Evolutionary conservation across 495 filamentous ascomycete genomes (phyloP).

Genomic region (Aspergillus haitiensis): DNA sequence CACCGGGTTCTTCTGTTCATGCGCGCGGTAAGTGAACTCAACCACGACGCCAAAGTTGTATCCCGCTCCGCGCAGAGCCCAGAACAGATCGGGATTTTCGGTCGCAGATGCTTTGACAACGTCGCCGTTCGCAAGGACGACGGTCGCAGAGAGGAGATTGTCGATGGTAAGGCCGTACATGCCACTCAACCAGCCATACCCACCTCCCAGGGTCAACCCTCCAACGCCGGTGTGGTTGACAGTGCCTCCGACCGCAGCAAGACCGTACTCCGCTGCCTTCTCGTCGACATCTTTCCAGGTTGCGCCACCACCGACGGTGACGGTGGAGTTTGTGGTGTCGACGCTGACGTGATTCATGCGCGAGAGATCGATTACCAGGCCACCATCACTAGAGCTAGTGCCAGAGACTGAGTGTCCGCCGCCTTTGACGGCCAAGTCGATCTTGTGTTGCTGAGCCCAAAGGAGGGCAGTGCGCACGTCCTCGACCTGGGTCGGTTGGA

Average conservation of each 20-base stretch:
- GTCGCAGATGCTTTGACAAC: constrained; percentile 32
- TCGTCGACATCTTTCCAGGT: constrained; percentile 10
- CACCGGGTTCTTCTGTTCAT: constrained; percentile 35
- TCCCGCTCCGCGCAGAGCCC: constrained; percentile 43
- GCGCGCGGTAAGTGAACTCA: constrained; percentile 40
- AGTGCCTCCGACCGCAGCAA: constrained; percentile 55
- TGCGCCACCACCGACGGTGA: constrained; percentile 6
- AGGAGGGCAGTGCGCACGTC: constrained; percentile 45
- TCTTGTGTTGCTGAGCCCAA: constrained; percentile 43
- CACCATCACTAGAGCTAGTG: constrained; percentile 7
- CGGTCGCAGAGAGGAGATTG: constrained; percentile 41
- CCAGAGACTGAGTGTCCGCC: constrained; percentile 49
- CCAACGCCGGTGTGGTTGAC: constrained; percentile 57
- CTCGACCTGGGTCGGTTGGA: constrained; percentile 34
- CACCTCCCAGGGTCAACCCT: constrained; percentile 54
- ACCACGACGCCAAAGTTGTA: constrained; percentile 41
- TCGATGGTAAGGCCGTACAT: constrained; percentile 49
- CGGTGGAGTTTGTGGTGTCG: not conserved
- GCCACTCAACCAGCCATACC: constrained; percentile 51
- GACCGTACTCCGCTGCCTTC: constrained; percentile 23
- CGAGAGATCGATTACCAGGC: constrained; percentile 13
- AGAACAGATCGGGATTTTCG: constrained; percentile 45
- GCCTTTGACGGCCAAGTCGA: constrained; percentile 53
- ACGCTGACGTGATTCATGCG: constrained; percentile 13
- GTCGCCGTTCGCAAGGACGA: constrained; percentile 48